Base-by-base conservation (phyloP, 208 protist species). In the Naegleria gruberi region DNA sequence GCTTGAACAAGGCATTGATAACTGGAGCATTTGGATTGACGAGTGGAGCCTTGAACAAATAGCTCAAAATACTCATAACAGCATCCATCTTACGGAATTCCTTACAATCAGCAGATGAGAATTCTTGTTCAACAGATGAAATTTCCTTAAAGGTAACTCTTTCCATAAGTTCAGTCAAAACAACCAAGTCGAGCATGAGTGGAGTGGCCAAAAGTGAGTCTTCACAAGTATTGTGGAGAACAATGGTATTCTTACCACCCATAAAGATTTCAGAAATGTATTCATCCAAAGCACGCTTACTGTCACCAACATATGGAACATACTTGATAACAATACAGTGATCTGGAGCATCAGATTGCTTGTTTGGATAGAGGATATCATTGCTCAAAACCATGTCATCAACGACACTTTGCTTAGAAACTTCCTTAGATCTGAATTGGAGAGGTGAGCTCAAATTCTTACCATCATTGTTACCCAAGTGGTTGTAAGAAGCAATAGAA, bases 391-490 rank as follows among this genome's bases (percentile, higher is more conserved):
- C 97, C 97, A 99, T 99, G 94, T 99, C 99, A 92, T 99, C 98
- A 74, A 99, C 97, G 15, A 99, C 99, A 92, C 98, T 99, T 89
- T 93, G 96, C 94, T 99, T 99, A 73, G 97, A 98, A 90, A 99
- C 99, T 93, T 99, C 98, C 94, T 99, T 99, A 41, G 97, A 99
- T 89, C 97, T 96, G 95, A 99, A 99, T 94, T 98, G 96, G 82
- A 92, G 90, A n/a, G 97, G 97, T 37, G 96, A 95, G 51, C 94
- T 95, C 51, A 99, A 94, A 94, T 99, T 99, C 93, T 96, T 96
- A 83, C 99, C 99, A 93, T 99, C 99, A 93, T 99, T 99, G 95
- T 99, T 99, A 88, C 99, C 99, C 43, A 99, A 94, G 94, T 99
- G 99, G 93, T 99, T 99, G 94, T 99, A 99, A 2, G 93, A 96